These are phyloP conservation scores for Hawksworthiomyces lignivorus DNA, from an alignment of 2,329 filamentous ascomycete genomes.

Conservation along the genomic window DNA sequence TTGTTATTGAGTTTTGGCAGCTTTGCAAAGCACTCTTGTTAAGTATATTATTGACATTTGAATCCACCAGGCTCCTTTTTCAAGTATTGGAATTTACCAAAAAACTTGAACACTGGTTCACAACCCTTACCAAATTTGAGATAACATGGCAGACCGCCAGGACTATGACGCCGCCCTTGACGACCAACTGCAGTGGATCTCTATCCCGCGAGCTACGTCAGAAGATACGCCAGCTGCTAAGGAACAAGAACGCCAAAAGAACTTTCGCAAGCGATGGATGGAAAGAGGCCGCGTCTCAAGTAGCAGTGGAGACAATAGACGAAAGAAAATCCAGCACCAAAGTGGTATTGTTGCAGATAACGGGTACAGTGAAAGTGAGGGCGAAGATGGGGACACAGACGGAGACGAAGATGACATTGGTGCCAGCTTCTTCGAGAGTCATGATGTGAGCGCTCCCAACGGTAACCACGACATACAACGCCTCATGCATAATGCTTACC, in stretches of 20 bases:
- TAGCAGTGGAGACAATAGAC: too few species aligned
- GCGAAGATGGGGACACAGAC: neutral
- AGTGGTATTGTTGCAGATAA: too few species aligned
- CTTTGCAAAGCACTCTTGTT: too few species aligned
- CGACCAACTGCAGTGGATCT: constrained; percentile 4
- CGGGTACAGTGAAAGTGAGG: neutral
- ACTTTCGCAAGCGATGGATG: constrained; percentile 5
- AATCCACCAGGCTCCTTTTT: too few species aligned
- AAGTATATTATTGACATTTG: too few species aligned
- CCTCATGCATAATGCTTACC: neutral
- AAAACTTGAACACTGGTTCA: too few species aligned
- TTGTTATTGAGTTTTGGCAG: too few species aligned
- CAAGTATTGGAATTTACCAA: too few species aligned
- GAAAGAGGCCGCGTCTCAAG: constrained; percentile 3
- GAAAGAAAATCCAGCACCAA: too few species aligned
- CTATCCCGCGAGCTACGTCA: neutral
- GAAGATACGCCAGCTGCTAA: neutral
- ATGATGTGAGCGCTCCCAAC: constrained; percentile 1
- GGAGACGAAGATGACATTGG: constrained; percentile 6
- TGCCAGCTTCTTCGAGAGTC: neutral
- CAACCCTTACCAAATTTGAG: too few species aligned
- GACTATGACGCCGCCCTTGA: constrained; percentile 9
- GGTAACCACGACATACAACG: constrained; percentile 11
- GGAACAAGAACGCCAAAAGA: neutral
- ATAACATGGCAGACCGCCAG: neutral